Evolutionary conservation across 1,139 yeast genomes (phyloP).

Genomic region (Spencermartinsiella ligniputridi): DNA sequence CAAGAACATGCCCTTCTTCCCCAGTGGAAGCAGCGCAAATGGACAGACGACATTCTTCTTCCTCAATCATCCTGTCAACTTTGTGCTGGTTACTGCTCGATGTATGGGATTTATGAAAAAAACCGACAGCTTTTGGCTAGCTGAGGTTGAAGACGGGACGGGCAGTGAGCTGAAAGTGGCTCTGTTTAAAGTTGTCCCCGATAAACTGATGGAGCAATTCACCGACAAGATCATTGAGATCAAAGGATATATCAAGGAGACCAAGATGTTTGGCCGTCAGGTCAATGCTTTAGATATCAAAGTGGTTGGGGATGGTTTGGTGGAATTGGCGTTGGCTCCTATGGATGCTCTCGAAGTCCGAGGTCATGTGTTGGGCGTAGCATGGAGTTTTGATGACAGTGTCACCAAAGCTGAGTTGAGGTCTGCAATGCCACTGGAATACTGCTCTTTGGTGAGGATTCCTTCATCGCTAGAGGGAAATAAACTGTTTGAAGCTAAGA

Average conservation of each 20-base stretch:
- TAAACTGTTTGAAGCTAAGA: not conserved
- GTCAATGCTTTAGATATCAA: conserved; percentile 13
- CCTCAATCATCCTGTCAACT: conserved; percentile 28
- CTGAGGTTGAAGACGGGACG: conserved; percentile 16
- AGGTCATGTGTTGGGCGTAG: conserved; percentile 15
- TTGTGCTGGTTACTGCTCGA: conserved; percentile 23
- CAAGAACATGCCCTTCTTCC: conserved; percentile 1
- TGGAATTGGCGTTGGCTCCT: conserved; percentile 13
- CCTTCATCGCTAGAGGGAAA: not conserved
- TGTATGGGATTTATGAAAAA: conserved; percentile 14
- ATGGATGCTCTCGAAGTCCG: conserved; percentile 16
- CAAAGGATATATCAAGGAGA: conserved; percentile 16
- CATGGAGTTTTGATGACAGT: conserved; percentile 15
- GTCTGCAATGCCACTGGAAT: not conserved
- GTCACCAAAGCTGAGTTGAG: conserved; percentile 1
- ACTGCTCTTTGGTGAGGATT: not conserved
- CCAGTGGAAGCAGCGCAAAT: not conserved
- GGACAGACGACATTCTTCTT: conserved; percentile 19
- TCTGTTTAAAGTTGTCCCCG: conserved; percentile 4
- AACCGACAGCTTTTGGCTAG: conserved; percentile 4
- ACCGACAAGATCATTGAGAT: conserved; percentile 13
- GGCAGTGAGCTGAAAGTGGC: conserved; percentile 9
- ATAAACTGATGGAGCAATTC: not conserved
- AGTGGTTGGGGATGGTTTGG: conserved; percentile 2
- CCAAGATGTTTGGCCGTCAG: conserved; percentile 12